A percentile compares a stretch with the other conserved stretches of the same genome.
phyloP scores from a whole-genome alignment of 192 early-diverging fungal species.

The Coemansia sp. region DNA sequence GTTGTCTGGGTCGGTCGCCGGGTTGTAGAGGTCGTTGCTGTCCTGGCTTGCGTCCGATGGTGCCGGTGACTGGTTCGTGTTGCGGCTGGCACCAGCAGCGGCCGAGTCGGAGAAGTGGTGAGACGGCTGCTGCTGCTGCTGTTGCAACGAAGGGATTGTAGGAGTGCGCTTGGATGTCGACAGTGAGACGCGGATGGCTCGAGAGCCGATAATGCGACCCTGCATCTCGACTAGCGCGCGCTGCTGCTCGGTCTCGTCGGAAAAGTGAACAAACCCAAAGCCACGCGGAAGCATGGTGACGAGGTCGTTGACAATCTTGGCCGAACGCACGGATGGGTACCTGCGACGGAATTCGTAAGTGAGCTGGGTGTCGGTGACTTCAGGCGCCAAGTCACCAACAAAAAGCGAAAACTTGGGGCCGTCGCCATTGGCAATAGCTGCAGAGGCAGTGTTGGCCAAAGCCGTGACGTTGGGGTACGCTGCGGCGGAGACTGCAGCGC shows the following conservation, averaged over 20 bases:
- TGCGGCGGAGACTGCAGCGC: slow-evolving; percentile 3
- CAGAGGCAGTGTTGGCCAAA: slow-evolving; percentile 19
- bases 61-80: slow-evolving; percentile 28
- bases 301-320: slow-evolving; percentile 91
- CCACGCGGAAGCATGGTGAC: slow-evolving; percentile 77
- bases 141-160: slow-evolving; percentile 20
- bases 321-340: slow-evolving; percentile 82
- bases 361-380: slow-evolving; percentile 72
- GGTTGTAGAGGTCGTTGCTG: slow-evolving; percentile 44
- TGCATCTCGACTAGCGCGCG: slow-evolving; percentile 90
- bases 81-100: slow-evolving; percentile 13
- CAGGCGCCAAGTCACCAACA: slow-evolving; percentile 92
- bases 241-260: slow-evolving; percentile 81
- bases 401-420: slow-evolving; percentile 88
- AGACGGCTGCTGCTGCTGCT: slow-evolving; percentile 11
- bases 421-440: slow-evolving; percentile 35
- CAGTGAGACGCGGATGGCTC: slow-evolving; percentile 84
- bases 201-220: slow-evolving; percentile 73
- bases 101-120: background rate
- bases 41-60: slow-evolving; percentile 34
- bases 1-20: slow-evolving; percentile 76
- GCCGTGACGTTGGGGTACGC: background rate
- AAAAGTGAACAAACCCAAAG: slow-evolving; percentile 95
- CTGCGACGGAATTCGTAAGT: slow-evolving; percentile 78
- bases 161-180: slow-evolving; percentile 64